phyloP scores from a whole-genome alignment of 768 basidiomycete species.

The Leccinum obscurum region DNA sequence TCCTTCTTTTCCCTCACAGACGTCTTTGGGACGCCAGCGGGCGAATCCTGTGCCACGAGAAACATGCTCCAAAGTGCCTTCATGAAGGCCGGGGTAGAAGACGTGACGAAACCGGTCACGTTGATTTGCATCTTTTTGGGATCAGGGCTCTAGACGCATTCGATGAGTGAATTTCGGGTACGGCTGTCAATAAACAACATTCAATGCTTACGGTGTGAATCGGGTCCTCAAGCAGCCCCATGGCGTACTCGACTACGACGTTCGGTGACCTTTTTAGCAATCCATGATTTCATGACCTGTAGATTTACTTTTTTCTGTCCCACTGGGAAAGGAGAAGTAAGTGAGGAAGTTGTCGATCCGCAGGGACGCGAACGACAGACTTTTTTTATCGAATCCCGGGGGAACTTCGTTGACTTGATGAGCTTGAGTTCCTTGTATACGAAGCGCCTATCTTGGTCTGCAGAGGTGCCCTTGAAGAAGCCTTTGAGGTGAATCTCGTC shows the following conservation, averaged over 20 bases:
- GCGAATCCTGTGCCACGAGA: conserved; percentile 86
- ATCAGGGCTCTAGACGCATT: conserved; percentile 69
- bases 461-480: too few relatives aligned
- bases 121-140: conserved; percentile 96
- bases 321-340: conserved; percentile 47
- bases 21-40: conserved; percentile 85
- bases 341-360: not conserved
- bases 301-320: conserved; percentile 94
- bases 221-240: conserved; percentile 89
- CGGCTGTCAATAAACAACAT: too few relatives aligned
- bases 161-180: conserved; percentile 1
- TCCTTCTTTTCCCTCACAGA: conserved; percentile 92
- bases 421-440: conserved; percentile 93
- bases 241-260: conserved; percentile 94
- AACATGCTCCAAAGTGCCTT: conserved; percentile 83
- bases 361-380: conserved; percentile 33
- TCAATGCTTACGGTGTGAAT: conserved; percentile 65
- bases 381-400: conserved; percentile 86
- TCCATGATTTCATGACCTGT: conserved; percentile 91
- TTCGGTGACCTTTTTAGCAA: conserved; percentile 88
- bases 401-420: conserved; percentile 89
- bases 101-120: conserved; percentile 88
- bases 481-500: too few relatives aligned
- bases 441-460: conserved; percentile 58
- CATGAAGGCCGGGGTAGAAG: conserved; percentile 88